Evolutionary conservation across 192 early-diverging fungal genomes (phyloP).

Genomic region (Funneliformis geosporum): DNA sequence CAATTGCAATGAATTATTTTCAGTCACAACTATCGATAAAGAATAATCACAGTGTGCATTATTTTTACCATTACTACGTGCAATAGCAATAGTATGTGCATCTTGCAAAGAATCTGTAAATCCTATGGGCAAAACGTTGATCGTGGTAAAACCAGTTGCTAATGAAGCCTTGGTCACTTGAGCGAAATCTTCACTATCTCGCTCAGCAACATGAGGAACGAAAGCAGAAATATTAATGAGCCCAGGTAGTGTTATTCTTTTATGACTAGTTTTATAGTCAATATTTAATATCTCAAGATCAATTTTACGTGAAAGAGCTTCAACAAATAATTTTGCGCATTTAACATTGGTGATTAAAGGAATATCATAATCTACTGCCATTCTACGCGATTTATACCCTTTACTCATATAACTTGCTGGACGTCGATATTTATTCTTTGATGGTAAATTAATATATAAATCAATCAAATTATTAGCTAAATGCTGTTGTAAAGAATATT

Average conservation of each 20-base stretch:
- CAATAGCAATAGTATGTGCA: slow-evolving; percentile 54
- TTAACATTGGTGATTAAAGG: slow-evolving; percentile 99
- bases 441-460: slow-evolving; percentile 98
- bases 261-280: slow-evolving; percentile 91
- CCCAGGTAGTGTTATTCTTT: slow-evolving; percentile 81
- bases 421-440: slow-evolving; percentile 94
- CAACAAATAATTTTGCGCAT: slow-evolving; percentile 97
- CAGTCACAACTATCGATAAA: slow-evolving; percentile 67
- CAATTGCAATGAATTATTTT: slow-evolving; percentile 58
- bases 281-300: slow-evolving; percentile 74
- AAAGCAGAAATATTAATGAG: slow-evolving; percentile 80
- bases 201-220: slow-evolving; percentile 53
- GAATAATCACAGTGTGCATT: slow-evolving; percentile 73
- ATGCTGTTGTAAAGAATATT: slow-evolving; percentile 93
- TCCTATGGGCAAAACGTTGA: slow-evolving; percentile 64
- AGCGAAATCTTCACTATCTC: slow-evolving; percentile 57
- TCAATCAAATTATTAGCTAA: slow-evolving; percentile 96
- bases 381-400: slow-evolving; percentile 92
- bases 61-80: slow-evolving; percentile 48
- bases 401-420: slow-evolving; percentile 93
- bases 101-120: slow-evolving; percentile 57
- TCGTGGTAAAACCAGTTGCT: slow-evolving; percentile 83
- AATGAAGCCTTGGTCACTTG: slow-evolving; percentile 37
- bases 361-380: slow-evolving; percentile 97
- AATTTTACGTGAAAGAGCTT: slow-evolving; percentile 82